phyloP scores from a whole-genome alignment of 2,329 filamentous ascomycete genomes.

The Colletotrichum filicis region DNA sequence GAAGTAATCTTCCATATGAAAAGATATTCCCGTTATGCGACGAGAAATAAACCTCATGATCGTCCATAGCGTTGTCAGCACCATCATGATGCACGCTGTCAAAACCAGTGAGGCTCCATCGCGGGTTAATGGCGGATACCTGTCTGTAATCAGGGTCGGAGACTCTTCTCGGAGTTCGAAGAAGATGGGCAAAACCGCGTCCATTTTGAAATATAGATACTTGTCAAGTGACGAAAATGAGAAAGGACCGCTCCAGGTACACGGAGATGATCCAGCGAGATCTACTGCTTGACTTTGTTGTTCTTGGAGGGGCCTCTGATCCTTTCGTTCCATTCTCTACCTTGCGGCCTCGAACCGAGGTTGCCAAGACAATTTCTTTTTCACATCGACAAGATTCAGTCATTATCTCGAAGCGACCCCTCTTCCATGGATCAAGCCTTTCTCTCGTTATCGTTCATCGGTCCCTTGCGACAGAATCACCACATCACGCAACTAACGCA shows the following conservation, averaged over 20 bases:
- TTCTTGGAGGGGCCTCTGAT: no score
- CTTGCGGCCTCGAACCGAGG: no score
- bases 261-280: neutral
- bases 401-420: no score
- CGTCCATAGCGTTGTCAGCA: constrained; percentile 1
- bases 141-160: neutral
- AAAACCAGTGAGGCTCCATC: constrained; percentile 4
- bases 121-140: neutral
- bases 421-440: no score
- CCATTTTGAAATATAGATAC: neutral
- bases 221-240: neutral
- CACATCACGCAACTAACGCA: no score
- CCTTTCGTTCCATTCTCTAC: no score
- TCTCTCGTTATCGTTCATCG: no score
- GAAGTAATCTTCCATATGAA: constrained; percentile 2
- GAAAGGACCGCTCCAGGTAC: no score
- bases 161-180: neutral
- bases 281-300: neutral
- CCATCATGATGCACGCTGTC: neutral
- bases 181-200: neutral
- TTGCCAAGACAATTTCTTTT: no score
- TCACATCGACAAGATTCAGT: no score
- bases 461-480: no score
- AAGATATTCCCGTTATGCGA: neutral
- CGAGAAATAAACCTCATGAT: constrained; percentile 1